phyloP scores from a whole-genome alignment of 2,329 filamentous ascomycete genomes.

The Hysterium pulicare region DNA sequence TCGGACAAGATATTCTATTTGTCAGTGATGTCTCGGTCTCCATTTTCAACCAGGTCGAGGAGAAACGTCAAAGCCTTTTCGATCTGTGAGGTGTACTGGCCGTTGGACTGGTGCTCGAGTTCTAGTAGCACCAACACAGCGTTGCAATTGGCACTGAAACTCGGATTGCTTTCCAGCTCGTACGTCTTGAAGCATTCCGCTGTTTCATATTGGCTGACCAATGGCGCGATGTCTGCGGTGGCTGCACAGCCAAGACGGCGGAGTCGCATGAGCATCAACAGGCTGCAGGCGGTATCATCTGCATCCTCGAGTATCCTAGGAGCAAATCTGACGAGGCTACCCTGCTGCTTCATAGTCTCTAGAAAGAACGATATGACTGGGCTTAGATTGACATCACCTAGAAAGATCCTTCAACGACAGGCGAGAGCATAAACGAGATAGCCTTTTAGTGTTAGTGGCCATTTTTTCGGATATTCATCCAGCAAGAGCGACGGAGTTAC shows the following conservation, averaged over 20 bases:
- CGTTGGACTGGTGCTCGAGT: background rate
- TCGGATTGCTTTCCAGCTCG: background rate
- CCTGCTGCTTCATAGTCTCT: background rate
- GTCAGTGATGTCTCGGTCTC: constrained; percentile 4
- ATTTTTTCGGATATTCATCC: too few species aligned
- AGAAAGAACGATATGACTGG: background rate
- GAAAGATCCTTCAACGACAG: too few species aligned
- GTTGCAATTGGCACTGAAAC: constrained; percentile 2
- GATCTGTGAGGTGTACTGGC: constrained; percentile 4
- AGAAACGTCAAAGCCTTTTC: constrained; percentile 7
- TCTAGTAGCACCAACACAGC: background rate
- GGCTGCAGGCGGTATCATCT: background rate
- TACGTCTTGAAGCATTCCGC: background rate
- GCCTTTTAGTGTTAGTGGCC: background rate
- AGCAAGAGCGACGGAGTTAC: too few species aligned
- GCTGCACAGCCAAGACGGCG: background rate
- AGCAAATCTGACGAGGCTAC: background rate
- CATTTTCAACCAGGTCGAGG: background rate
- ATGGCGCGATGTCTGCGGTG: background rate
- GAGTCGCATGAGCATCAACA: background rate
- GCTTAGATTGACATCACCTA: too few species aligned
- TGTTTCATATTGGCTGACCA: background rate
- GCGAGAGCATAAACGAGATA: too few species aligned
- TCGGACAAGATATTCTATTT: constrained; percentile 12
- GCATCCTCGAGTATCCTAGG: background rate